phyloP scores from a whole-genome alignment of 371 early-diverging fungal species.

The Mucor velutinosus region DNA sequence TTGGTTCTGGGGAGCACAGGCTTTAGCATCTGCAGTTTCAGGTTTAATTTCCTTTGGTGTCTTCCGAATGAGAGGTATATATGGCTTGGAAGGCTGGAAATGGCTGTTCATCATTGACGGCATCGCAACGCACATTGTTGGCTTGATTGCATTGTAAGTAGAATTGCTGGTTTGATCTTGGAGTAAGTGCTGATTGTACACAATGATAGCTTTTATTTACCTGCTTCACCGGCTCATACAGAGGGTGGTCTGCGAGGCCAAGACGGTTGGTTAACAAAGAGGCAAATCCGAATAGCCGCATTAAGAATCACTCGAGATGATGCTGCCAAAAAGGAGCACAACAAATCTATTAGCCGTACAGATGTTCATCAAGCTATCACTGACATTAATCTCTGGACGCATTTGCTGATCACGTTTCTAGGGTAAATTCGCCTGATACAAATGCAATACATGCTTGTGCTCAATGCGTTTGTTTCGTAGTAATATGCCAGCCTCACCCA shows the following conservation, averaged over 20 bases:
- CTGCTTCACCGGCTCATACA: conserved; percentile 51
- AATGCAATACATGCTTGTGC: conserved; percentile 24
- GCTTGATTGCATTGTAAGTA: conserved; percentile 44
- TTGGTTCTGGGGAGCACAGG: conserved; percentile 63
- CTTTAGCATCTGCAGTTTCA: conserved; percentile 60
- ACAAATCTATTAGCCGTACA: conserved; percentile 23
- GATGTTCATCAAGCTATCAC: conserved; percentile 35
- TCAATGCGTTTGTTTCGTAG: conserved; percentile 2
- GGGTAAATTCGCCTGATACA: conserved; percentile 21
- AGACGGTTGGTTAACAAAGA: conserved; percentile 41
- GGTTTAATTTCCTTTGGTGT: conserved; percentile 65
- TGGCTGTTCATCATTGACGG: conserved; percentile 64
- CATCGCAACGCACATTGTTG: conserved; percentile 50
- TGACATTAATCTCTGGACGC: conserved; percentile 49
- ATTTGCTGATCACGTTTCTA: conserved; percentile 43
- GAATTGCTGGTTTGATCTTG: not conserved
- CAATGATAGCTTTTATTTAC: conserved; percentile 31
- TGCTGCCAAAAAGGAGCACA: conserved; percentile 43
- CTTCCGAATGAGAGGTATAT: conserved; percentile 55
- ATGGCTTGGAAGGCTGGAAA: conserved; percentile 59
- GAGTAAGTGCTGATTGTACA: not conserved
- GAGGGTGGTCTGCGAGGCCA: conserved; percentile 37
- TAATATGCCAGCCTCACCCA: conserved; percentile 42
- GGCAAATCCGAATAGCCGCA: conserved; percentile 49
- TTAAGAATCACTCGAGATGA: conserved; percentile 58